Base-by-base conservation (phyloP, 164 flowering plant genomes). In the Warburgia ugandensis region DNA sequence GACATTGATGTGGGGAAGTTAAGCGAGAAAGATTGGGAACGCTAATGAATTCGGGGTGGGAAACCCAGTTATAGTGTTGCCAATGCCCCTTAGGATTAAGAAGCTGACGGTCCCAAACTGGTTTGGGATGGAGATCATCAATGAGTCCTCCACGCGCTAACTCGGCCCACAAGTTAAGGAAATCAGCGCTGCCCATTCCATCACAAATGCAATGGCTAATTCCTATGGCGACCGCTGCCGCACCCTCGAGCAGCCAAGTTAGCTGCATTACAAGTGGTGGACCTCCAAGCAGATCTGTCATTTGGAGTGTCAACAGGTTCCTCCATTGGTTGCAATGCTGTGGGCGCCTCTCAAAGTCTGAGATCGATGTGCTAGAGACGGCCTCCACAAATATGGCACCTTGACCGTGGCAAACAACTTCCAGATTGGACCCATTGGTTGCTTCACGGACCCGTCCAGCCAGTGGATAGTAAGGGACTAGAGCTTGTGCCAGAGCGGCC, bases 211-310 rank as follows among this genome's bases (percentile, higher is more conserved):
- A 73, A 45, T 81, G 92, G 28, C 55, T 75, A 29, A 79, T 21
- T 4, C 82, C 88, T 26, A 48, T 69, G 0, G 63, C 84, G 7
- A 83, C 12, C 0, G 84, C 72, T 0, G 73, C 84, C 1, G 48
- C 68, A 0, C 84, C 87, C 22, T 75, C 81, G 5, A 56, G 42
- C 1, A 83, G 83, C 84, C 83, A 77, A 38, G 92, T 81, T 49
- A 83, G 77, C 70, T 83, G 92, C 7, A 83, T 59, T 2, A 77
- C 79, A 1, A 83, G 56, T 0, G 74, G 81, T 25, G 92, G 87
- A 29, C 81, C 77, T 2, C 47, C 21, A 1, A 83, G 62, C 1
- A 78, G 79, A 20, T 81, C 87, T 0, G 49, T 60, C 55, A 71
- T 78, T 48, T 73, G 59, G 32, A 77, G n/a, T 7, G 76, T 61